Percentiles rank a stretch among this genome's conserved stretches.
Conservation (phyloP, 257 asterid genomes). For the Solanum virginianum region DNA sequence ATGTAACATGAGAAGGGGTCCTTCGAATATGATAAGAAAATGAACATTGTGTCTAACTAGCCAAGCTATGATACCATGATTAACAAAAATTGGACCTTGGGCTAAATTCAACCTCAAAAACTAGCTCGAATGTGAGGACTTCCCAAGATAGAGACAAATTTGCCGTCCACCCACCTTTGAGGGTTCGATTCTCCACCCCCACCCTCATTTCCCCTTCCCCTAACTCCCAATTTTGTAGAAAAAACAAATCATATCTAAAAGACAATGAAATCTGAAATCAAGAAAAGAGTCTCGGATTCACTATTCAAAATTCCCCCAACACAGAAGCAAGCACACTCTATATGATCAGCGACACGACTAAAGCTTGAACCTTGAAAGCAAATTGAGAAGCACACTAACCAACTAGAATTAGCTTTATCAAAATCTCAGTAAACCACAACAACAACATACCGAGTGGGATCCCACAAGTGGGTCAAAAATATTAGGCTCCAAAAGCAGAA, state of each 20-base stretch:
- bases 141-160: neutral
- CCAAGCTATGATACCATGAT: neutral
- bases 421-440: no score
- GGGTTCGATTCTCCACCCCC: no score
- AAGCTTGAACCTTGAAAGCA: neutral
- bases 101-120: neutral
- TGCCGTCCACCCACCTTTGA: neutral
- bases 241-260: neutral
- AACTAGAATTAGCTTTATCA: no score
- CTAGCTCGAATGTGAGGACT: neutral
- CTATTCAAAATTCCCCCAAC: neutral
- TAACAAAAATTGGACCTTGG: neutral
- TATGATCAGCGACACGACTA: neutral
- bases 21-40: neutral
- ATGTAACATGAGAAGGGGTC: neutral
- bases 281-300: neutral
- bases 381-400: neutral
- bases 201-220: no score
- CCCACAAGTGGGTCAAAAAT: no score
- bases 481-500: no score
- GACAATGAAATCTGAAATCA: neutral
- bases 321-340: neutral
- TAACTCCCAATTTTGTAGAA: no score
- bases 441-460: no score
- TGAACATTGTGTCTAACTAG: neutral